phyloP scores from a whole-genome alignment of 108 stramenopile species.

The Skeletonema menzelii region DNA sequence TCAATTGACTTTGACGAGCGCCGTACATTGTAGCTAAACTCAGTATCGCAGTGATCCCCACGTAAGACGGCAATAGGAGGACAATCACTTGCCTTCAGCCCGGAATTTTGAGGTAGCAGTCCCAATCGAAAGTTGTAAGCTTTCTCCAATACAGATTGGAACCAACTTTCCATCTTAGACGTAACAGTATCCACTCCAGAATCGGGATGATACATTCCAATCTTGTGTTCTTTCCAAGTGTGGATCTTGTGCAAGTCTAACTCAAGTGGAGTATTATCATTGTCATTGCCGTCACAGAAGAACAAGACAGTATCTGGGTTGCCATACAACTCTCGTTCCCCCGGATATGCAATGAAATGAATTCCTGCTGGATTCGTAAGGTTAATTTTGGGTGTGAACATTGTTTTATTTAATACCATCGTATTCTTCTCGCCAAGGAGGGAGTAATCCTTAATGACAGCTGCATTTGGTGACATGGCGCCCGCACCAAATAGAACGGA shows the following conservation, averaged over 20 bases:
- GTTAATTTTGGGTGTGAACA: background rate
- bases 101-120: background rate
- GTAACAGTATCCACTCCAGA: constrained; percentile 2
- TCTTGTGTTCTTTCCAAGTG: constrained; percentile 8
- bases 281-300: background rate
- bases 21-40: constrained; percentile 4
- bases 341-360: background rate
- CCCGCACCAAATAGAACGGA: background rate
- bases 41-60: constrained; percentile 1
- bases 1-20: background rate
- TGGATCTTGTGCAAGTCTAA: constrained; percentile 4
- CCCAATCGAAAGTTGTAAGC: constrained; percentile 1
- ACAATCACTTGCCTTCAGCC: constrained; percentile 6
- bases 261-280: background rate
- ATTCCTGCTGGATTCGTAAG: background rate
- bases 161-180: constrained; percentile 4
- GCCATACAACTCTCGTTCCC: background rate
- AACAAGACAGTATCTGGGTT: background rate
- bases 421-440: background rate
- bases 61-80: constrained; percentile 7
- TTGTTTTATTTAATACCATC: background rate
- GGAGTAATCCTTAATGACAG: background rate
- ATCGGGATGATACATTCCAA: constrained; percentile 8
- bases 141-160: constrained; percentile 13
- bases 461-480: background rate